Percentiles rank a stretch among this genome's conserved stretches.
Conservation (phyloP, 352 stramenopile species). For the Salisapilia sapeloensis region DNA sequence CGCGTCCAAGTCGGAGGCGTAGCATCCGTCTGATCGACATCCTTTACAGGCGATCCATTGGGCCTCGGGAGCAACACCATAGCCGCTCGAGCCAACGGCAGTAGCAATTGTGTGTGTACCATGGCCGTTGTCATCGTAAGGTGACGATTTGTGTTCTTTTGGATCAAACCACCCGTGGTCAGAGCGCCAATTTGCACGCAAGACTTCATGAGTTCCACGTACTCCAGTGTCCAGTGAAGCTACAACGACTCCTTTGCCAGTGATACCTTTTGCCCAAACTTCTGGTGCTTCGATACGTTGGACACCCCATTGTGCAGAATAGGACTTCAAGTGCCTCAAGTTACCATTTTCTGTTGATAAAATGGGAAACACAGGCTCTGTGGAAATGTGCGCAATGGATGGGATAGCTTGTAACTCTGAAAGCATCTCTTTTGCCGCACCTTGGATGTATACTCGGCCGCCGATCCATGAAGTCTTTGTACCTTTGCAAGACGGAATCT, state of each 20-base stretch:
- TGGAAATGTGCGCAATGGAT: constrained; percentile 5
- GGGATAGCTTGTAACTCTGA: constrained; percentile 5
- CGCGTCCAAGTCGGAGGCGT: constrained; percentile 5
- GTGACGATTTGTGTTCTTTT: constrained; percentile 3
- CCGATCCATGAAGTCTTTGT: constrained; percentile 9
- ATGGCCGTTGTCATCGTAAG: constrained; percentile 13
- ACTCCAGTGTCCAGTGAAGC: constrained; percentile 15
- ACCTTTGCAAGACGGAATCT: constrained; percentile 5
- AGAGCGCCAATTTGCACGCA: too few relatives aligned
- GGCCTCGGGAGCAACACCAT: constrained; percentile 8
- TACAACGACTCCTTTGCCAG: constrained; percentile 9
- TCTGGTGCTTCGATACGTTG: constrained; percentile 6
- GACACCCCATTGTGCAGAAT: constrained; percentile 11
- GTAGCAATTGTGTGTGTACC: constrained; percentile 16
- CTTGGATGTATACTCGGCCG: constrained; percentile 10
- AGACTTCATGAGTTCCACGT: constrained; percentile 6
- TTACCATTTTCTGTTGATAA: constrained; percentile 1
- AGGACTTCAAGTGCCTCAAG: background rate
- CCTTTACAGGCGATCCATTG: constrained; percentile 15
- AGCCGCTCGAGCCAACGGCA: constrained; percentile 8
- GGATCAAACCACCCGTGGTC: constrained; percentile 11
- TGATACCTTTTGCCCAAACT: constrained; percentile 12
- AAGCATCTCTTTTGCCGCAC: constrained; percentile 7
- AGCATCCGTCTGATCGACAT: constrained; percentile 4
- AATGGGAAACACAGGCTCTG: constrained; percentile 3